Conservation (phyloP, 2,329 filamentous ascomycete species). For the Alternaria triticimaculans region DNA sequence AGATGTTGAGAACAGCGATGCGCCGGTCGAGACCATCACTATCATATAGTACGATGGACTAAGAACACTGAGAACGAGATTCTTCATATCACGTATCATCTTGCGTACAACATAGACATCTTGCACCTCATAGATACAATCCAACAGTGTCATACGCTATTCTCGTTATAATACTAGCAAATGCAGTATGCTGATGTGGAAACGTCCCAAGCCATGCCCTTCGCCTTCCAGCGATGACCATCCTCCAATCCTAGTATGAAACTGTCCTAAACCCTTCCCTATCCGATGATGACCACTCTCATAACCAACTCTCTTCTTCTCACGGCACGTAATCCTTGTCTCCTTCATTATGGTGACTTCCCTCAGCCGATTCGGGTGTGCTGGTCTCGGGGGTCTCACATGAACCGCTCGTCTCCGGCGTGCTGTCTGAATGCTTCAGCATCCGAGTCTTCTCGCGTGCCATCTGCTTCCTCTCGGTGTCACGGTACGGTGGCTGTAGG, state of each 20-base stretch:
- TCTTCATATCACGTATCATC: no score
- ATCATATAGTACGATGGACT: not conserved
- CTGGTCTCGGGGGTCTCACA: not conserved
- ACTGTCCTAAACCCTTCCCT: not conserved
- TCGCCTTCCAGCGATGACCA: not conserved
- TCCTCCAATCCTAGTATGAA: not conserved
- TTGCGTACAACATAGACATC: no score
- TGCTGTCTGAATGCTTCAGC: not conserved
- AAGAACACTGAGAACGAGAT: not conserved
- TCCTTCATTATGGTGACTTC: not conserved
- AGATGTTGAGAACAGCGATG: not conserved
- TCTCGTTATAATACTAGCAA: not conserved
- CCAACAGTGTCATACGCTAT: accelerated
- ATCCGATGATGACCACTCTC: not conserved
- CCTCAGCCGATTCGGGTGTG: not conserved
- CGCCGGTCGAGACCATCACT: not conserved
- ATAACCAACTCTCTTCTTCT: not conserved
- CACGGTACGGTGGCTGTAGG: not conserved
- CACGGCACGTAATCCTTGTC: not conserved
- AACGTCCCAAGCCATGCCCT: not conserved
- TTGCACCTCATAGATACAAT: not conserved
- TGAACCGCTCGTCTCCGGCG: not conserved
- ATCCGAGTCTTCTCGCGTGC: not conserved
- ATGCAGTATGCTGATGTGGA: not conserved
- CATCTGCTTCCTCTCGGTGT: not conserved